phyloP scores from a whole-genome alignment of 345 rosid genomes.

The Noccaea bulbosa region DNA sequence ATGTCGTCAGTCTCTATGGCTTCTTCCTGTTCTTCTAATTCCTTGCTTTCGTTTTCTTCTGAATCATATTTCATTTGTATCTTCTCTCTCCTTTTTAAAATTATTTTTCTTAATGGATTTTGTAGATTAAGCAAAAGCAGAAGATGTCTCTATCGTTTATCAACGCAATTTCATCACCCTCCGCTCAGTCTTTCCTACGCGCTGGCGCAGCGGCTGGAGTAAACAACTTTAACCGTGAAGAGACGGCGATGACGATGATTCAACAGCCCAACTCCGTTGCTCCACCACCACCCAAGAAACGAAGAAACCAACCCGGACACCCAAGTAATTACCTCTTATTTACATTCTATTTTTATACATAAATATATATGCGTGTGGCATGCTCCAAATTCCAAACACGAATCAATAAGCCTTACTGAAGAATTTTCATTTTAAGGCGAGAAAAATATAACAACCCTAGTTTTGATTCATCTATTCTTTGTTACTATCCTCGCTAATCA shows the following conservation, averaged over 20 bases:
- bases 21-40: conserved; percentile 47
- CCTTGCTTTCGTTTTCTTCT: conserved; percentile 44
- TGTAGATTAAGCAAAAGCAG: conserved; percentile 39
- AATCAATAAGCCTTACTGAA: neutral
- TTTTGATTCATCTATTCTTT: neutral
- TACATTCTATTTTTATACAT: neutral
- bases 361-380: neutral
- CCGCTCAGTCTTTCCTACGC: conserved; percentile 36
- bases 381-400: neutral
- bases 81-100: conserved; percentile 24
- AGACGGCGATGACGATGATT: conserved; percentile 18
- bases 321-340: conserved; percentile 60
- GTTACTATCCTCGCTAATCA: neutral
- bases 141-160: conserved; percentile 43
- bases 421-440: neutral
- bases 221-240: conserved; percentile 33
- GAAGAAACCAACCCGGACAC: conserved; percentile 77
- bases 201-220: conserved; percentile 18
- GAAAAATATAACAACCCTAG: conserved; percentile 28
- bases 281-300: conserved; percentile 64
- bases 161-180: conserved; percentile 35
- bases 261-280: conserved; percentile 46
- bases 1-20: conserved; percentile 45
- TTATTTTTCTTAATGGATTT: conserved; percentile 32
- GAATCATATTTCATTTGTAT: conserved; percentile 29